A percentile compares a stretch with the other conserved stretches of the same genome.
phyloP scores from a whole-genome alignment of 208 protist species.

The Leishmania amazonensis region DNA sequence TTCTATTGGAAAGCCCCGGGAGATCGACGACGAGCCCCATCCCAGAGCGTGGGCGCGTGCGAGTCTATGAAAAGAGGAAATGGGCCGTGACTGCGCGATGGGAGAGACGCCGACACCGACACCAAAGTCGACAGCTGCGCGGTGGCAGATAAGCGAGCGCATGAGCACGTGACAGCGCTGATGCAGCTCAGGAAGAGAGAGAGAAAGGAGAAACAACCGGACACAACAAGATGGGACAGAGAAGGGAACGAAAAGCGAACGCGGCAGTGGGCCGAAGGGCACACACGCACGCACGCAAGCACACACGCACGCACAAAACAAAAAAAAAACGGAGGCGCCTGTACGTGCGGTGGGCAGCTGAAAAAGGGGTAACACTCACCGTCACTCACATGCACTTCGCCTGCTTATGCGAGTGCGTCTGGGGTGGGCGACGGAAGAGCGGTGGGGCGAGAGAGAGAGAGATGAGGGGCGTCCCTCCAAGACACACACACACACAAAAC shows the following conservation, averaged over 20 bases:
- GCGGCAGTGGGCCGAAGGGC: neutral
- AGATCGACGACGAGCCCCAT: neutral
- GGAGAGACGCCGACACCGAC: neutral
- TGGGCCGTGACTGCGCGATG: slow-evolving; percentile 8
- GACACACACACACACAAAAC: neutral
- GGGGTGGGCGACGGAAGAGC: neutral
- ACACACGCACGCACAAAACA: neutral
- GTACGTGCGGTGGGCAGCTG: neutral
- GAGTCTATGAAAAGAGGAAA: slow-evolving; percentile 25
- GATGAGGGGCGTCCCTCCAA: neutral
- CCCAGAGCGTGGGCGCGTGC: slow-evolving; percentile 2
- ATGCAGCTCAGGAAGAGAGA: neutral
- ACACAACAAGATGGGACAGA: neutral
- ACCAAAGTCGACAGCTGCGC: neutral
- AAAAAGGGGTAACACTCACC: neutral
- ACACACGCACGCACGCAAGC: slow-evolving; percentile 1
- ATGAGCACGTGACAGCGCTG: neutral
- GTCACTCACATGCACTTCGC: neutral
- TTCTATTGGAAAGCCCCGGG: slow-evolving; percentile 11
- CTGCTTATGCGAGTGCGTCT: neutral
- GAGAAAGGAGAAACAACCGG: neutral
- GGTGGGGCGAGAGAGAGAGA: neutral
- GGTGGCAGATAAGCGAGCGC: slow-evolving; percentile 19
- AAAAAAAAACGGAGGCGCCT: neutral
- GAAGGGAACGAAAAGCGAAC: neutral